Base-by-base conservation (phyloP, 495 filamentous ascomycete genomes). In the Penicillium silybi region DNA sequence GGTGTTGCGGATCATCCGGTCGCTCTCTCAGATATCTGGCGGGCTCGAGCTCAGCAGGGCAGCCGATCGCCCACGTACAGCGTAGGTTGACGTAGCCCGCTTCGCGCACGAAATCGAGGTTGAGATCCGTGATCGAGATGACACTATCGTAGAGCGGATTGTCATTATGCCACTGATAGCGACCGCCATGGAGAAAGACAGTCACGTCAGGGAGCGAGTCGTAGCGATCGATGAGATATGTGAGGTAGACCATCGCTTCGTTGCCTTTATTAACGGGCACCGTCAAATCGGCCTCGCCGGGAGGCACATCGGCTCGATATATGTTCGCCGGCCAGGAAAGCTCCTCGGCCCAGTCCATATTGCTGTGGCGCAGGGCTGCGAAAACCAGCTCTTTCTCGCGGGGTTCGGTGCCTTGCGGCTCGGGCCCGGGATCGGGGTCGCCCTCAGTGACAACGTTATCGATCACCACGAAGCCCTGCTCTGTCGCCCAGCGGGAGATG, bases 211-310 rank as follows among this genome's bases (percentile, higher is more conserved):
- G 68, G 18, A 82, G 76, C 13, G 58, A 48, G 13, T 65, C 46
- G 53, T 82, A 82, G 39, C 77, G 68, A 18, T 73, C 66, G 41
- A 75, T 70, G 20, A 79, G 71, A 46, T 80, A 83, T 50, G 78
- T 83, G 0, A 85, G 61, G 60, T 82, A 84, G 5, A 80, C 75
- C 80, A 85, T 84, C 10, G 77, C 81, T 63, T 87, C 84, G 53
- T 76, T 75, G 4, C 84, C 82, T 58, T 83, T 83, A 61, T 84
- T 85, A 4, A 49, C 49, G 4, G 78, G 75, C 5, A 81, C 72
- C 0, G 69, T 76, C 17, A 78, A 62, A 3, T 43, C 29, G 3
- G 69, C 66, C 2, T 44, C 17, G 13, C 62, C 61, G 15, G 54
- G 41, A 6, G 64, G 57, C 44, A 74, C 67, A 56, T 84, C 75